These are phyloP conservation scores for Aristolochia fimbriata DNA, from an alignment of 164 flowering plant species.

Conservation along the genomic window DNA sequence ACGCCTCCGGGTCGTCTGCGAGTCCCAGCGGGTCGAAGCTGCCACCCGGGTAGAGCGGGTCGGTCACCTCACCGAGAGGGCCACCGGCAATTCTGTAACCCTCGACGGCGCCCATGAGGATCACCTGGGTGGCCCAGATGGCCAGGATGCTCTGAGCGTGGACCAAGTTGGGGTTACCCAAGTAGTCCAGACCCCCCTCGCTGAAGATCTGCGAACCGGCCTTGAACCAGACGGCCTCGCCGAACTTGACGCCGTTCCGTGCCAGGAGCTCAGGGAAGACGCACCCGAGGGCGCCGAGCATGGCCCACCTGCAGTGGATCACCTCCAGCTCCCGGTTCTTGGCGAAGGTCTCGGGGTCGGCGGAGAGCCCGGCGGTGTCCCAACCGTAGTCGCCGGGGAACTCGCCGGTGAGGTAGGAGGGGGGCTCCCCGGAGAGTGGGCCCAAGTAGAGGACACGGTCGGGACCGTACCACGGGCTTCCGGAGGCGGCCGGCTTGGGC, in stretches of 20 bases:
- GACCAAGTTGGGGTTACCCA: constrained; percentile 14
- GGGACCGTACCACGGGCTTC: constrained; percentile 39
- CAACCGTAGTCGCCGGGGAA: constrained; percentile 42
- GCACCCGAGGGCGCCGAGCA: constrained; percentile 10
- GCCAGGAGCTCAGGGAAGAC: constrained; percentile 12
- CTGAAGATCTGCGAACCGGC: constrained; percentile 16
- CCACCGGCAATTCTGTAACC: constrained; percentile 16
- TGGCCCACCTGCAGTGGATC: constrained; percentile 11
- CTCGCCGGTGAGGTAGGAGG: constrained; percentile 40
- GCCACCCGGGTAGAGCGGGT: constrained; percentile 16
- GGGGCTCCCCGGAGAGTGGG: constrained; percentile 39
- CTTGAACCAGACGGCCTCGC: constrained; percentile 18
- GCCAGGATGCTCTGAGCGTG: constrained; percentile 17
- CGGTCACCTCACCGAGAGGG: constrained; percentile 12
- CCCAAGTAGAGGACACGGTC: constrained; percentile 42
- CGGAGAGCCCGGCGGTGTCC: constrained; percentile 17
- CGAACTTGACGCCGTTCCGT: constrained; percentile 14
- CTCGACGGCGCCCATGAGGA: constrained; percentile 14
- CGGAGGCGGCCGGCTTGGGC: constrained; percentile 17
- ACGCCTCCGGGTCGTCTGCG: constrained; percentile 15
- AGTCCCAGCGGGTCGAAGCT: constrained; percentile 17
- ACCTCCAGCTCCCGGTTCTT: constrained; percentile 17
- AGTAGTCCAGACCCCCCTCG: constrained; percentile 16
- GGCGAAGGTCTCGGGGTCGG: constrained; percentile 16
- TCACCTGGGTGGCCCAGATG: constrained; percentile 14